A percentile compares a stretch with the other conserved stretches of the same genome.
Conservation (phyloP, 2,329 filamentous ascomycete genomes). For the Myriangium duriaei region DNA sequence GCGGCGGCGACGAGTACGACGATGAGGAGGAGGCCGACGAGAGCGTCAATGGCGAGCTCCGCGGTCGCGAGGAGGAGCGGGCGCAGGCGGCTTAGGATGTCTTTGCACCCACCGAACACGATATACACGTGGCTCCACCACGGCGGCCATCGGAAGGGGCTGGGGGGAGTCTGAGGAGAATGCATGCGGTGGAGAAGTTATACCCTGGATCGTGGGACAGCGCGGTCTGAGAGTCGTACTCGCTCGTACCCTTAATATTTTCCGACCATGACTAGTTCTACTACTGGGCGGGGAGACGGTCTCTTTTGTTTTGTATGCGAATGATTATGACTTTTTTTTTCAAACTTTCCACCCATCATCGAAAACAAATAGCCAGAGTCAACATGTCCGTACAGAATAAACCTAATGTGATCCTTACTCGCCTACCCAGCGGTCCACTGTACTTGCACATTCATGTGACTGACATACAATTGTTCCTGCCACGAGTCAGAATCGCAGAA, state of each 20-base stretch:
- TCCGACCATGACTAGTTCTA: background rate
- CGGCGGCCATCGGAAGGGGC: background rate
- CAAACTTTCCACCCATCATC: too few relatives aligned
- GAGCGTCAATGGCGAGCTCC: constrained; percentile 28
- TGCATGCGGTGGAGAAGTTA: background rate
- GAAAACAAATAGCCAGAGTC: too few relatives aligned
- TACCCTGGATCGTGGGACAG: background rate
- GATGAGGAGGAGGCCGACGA: constrained; percentile 53
- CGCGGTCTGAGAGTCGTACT: background rate
- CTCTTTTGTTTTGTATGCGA: background rate
- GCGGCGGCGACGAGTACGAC: constrained; percentile 44
- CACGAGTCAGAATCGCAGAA: too few relatives aligned
- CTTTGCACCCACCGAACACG: constrained; percentile 1
- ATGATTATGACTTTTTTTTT: background rate
- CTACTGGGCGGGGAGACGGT: too few relatives aligned
- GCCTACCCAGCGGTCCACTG: too few relatives aligned
- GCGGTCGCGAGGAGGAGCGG: constrained; percentile 38
- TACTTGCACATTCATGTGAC: too few relatives aligned
- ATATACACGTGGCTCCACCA: too few relatives aligned
- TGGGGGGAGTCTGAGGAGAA: background rate
- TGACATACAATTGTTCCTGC: too few relatives aligned
- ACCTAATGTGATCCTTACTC: too few relatives aligned
- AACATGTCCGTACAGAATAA: too few relatives aligned
- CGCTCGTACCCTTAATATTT: too few relatives aligned
- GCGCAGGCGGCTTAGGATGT: constrained; percentile 16